Conservation (phyloP, 345 rosid genomes). For the Schrenkiella parvula region DNA sequence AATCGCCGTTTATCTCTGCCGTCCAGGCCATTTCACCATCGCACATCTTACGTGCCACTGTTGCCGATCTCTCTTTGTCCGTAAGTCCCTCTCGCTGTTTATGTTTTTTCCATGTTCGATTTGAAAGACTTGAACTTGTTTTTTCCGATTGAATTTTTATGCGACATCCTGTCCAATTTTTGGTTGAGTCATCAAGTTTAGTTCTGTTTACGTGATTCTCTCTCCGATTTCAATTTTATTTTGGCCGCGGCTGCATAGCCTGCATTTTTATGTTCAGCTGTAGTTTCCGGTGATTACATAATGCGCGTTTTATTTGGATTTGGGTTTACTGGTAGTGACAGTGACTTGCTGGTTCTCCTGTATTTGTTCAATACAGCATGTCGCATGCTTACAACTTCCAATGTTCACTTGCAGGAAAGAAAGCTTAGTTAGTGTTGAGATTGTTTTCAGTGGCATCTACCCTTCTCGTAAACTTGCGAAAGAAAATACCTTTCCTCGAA, state of each 20-base stretch:
- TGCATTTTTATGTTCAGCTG: too few relatives aligned
- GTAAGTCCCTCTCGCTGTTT: constrained; percentile 1
- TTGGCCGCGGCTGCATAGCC: too few relatives aligned
- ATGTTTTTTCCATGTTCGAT: background rate
- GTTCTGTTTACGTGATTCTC: background rate
- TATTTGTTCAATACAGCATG: too few relatives aligned
- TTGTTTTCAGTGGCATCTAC: background rate
- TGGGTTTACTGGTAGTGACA: background rate
- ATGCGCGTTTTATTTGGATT: background rate
- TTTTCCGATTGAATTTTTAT: background rate
- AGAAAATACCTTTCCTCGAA: constrained; percentile 6
- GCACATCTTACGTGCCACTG: background rate
- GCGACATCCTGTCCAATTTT: background rate
- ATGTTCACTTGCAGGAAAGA: background rate
- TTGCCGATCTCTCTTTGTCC: background rate
- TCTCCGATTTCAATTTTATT: background rate
- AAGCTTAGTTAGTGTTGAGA: background rate
- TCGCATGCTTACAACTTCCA: background rate
- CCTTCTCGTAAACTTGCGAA: background rate
- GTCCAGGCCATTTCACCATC: background rate
- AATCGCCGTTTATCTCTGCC: constrained; percentile 13
- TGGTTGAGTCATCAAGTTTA: background rate
- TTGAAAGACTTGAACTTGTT: background rate
- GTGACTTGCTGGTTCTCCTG: background rate
- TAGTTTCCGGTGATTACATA: too few relatives aligned